Evolutionary conservation across 805 yeast species (phyloP).

Genomic region (Helenozyma rhizophorensis): DNA sequence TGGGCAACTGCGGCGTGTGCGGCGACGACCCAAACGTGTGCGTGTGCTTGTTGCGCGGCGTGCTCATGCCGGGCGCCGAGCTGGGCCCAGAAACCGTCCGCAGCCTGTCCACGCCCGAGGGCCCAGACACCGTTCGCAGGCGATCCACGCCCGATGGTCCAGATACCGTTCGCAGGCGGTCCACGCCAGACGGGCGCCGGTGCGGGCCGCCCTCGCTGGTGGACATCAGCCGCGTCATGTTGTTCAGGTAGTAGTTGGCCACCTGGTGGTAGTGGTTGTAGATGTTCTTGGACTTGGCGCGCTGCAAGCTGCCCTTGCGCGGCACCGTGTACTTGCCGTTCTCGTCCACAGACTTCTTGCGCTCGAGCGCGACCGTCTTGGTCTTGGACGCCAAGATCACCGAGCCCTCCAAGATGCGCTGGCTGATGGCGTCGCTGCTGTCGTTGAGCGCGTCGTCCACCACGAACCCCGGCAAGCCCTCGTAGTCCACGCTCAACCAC

Average conservation of each 20-base stretch:
- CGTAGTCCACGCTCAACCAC: slow-evolving; percentile 25
- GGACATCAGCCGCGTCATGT: slow-evolving; percentile 11
- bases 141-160: too few relatives aligned
- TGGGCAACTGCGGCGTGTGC: too few relatives aligned
- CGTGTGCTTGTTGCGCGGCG: too few relatives aligned
- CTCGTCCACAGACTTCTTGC: slow-evolving; percentile 1
- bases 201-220: slow-evolving; percentile 7
- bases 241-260: slow-evolving; percentile 6
- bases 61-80: too few relatives aligned
- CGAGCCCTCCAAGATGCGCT: slow-evolving; percentile 15
- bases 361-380: not conserved
- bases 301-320: slow-evolving; percentile 6
- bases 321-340: slow-evolving; percentile 3
- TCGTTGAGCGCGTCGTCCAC: slow-evolving; percentile 10
- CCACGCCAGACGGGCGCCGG: too few relatives aligned
- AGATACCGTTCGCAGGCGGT: too few relatives aligned
- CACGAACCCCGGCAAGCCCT: slow-evolving; percentile 25
- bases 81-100: too few relatives aligned
- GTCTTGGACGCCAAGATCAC: slow-evolving; percentile 11
- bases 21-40: too few relatives aligned
- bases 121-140: too few relatives aligned
- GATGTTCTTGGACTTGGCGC: slow-evolving; percentile 24
- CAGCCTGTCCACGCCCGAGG: too few relatives aligned
- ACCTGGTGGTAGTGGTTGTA: slow-evolving; percentile 32
- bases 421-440: slow-evolving; percentile 9